Evolutionary conservation across 495 filamentous ascomycete species (phyloP).

Genomic region (Aspergillus hancockii): DNA sequence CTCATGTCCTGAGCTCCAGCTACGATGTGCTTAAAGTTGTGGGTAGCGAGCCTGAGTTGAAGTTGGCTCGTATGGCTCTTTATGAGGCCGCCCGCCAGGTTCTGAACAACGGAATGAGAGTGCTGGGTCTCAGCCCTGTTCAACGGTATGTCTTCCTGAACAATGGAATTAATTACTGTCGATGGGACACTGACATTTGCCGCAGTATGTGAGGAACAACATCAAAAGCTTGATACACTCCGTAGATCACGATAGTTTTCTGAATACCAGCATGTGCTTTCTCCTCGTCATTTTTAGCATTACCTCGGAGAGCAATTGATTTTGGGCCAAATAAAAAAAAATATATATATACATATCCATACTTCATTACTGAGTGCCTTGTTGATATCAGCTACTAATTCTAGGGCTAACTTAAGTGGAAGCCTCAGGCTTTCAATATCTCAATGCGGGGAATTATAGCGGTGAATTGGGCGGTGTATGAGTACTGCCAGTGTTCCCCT

Average conservation of each 20-base stretch:
- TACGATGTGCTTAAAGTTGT: slow-evolving; percentile 82
- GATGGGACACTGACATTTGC: slow-evolving; percentile 9
- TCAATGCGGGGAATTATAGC: neutral
- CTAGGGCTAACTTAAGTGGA: neutral
- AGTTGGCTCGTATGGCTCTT: slow-evolving; percentile 77
- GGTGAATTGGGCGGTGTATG: neutral
- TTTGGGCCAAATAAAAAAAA: neutral
- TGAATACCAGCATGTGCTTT: slow-evolving; percentile 8
- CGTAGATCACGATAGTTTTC: slow-evolving; percentile 8
- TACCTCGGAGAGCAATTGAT: neutral
- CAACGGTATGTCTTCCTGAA: slow-evolving; percentile 53
- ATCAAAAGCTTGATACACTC: neutral
- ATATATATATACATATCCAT: neutral
- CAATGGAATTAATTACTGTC: neutral
- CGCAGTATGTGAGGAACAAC: slow-evolving; percentile 18
- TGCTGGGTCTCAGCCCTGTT: slow-evolving; percentile 78
- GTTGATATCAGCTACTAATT: neutral
- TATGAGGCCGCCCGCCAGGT: slow-evolving; percentile 79
- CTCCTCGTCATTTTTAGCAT: neutral
- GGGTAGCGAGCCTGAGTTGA: slow-evolving; percentile 68
- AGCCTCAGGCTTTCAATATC: neutral
- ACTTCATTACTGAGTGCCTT: too few relatives aligned
- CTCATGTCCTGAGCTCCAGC: slow-evolving; percentile 76
- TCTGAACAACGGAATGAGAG: slow-evolving; percentile 78
- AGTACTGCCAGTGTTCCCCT: neutral